Conservation (phyloP, 176 grass and related monocot species). For the Paspalum vaginatum region DNA sequence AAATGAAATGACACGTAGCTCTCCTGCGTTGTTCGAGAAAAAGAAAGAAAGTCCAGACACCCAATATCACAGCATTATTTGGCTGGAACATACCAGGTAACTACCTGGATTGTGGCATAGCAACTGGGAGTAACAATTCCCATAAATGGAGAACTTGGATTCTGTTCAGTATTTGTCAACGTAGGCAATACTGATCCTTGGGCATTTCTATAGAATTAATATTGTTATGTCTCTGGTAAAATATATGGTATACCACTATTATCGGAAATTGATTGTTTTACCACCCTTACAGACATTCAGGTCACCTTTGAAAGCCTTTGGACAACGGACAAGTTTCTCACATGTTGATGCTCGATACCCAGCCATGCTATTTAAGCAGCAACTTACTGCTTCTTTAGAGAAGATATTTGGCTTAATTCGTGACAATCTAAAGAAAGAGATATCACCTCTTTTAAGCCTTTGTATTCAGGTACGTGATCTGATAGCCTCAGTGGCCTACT, state of each 20-base stretch:
- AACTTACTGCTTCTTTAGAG: constrained; percentile 81
- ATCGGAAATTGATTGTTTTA: constrained; percentile 12
- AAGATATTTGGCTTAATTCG: constrained; percentile 88
- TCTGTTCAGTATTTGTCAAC: background rate
- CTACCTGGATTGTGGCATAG: background rate
- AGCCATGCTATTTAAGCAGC: constrained; percentile 92
- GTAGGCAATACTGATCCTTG: background rate
- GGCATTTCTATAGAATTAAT: constrained; percentile 17
- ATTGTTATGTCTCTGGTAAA: background rate
- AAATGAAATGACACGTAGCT: too few relatives aligned
- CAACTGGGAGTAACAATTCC: constrained; percentile 5
- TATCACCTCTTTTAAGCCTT: constrained; percentile 80
- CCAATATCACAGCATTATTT: background rate
- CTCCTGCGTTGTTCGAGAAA: too few relatives aligned
- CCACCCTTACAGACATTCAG: constrained; percentile 46
- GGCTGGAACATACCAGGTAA: background rate
- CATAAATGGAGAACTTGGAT: background rate
- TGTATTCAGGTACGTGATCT: constrained; percentile 69
- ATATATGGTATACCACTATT: background rate
- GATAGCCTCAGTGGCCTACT: constrained; percentile 13
- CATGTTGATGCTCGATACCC: constrained; percentile 79
- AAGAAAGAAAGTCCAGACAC: too few relatives aligned
- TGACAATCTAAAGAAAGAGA: constrained; percentile 92
- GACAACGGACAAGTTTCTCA: constrained; percentile 46
- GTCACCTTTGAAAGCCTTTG: constrained; percentile 58